Conservation (phyloP, 1,139 yeast species). For the Yamadazyma epiphylla region DNA sequence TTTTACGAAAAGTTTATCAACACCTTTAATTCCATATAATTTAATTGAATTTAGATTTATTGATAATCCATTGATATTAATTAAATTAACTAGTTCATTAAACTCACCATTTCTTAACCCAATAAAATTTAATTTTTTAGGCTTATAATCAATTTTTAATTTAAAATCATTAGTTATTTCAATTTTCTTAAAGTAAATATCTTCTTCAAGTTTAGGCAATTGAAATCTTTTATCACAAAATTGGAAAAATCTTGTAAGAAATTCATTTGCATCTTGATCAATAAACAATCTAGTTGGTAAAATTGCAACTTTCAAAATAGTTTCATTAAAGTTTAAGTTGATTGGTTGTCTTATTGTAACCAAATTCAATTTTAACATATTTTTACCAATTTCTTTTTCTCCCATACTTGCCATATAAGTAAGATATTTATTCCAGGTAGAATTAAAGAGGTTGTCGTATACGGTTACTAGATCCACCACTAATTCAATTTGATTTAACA, state of each 20-base stretch:
- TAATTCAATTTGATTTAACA: conserved; percentile 45
- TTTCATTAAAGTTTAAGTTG: conserved; percentile 65
- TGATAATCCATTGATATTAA: conserved; percentile 81
- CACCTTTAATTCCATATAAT: conserved; percentile 75
- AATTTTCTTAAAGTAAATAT: conserved; percentile 65
- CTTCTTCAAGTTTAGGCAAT: conserved; percentile 53
- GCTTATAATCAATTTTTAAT: conserved; percentile 83
- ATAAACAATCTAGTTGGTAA: conserved; percentile 79
- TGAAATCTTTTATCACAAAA: conserved; percentile 72
- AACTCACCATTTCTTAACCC: conserved; percentile 85
- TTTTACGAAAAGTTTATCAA: conserved; percentile 50
- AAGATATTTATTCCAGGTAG: conserved; percentile 87
- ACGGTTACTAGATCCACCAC: conserved; percentile 13
- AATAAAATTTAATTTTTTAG: conserved; percentile 78
- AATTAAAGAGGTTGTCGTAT: conserved; percentile 76
- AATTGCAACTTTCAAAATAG: conserved; percentile 50
- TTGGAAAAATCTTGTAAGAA: conserved; percentile 71
- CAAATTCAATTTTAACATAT: conserved; percentile 55
- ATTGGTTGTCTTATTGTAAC: conserved; percentile 54
- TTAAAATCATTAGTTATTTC: conserved; percentile 53
- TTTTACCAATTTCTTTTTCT: conserved; percentile 65
- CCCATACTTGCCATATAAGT: conserved; percentile 68
- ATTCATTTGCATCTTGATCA: conserved; percentile 92
- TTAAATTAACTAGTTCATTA: conserved; percentile 82
- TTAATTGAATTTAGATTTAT: conserved; percentile 59